Conservation (phyloP, 2,329 filamentous ascomycete genomes). For the Aspergillus hiratsukae region DNA sequence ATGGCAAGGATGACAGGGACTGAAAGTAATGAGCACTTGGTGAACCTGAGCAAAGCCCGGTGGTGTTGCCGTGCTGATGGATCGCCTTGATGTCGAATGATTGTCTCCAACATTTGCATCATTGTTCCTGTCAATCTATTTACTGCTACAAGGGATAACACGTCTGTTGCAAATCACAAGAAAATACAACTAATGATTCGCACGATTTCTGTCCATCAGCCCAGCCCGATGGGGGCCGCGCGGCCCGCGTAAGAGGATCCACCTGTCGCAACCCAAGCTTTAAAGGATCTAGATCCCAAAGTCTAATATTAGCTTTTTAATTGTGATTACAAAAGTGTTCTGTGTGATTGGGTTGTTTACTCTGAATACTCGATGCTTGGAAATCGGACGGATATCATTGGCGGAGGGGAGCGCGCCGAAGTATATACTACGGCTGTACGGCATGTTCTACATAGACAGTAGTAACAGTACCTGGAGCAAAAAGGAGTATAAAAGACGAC, state of each 20-base stretch:
- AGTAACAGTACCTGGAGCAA: not conserved
- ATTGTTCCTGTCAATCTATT: too few species aligned
- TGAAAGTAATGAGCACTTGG: constrained; percentile 2
- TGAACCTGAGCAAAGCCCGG: too few species aligned
- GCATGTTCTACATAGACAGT: not conserved
- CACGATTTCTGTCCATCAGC: too few species aligned
- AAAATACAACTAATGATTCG: too few species aligned
- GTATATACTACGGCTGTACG: not conserved
- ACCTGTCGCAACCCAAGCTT: too few species aligned
- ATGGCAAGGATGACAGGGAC: constrained; percentile 1
- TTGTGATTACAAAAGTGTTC: not conserved
- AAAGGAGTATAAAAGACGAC: not conserved
- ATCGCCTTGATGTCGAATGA: not conserved
- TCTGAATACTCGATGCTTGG: not conserved
- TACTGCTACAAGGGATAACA: too few species aligned
- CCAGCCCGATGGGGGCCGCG: too few species aligned
- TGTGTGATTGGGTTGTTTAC: not conserved
- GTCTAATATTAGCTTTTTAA: not conserved
- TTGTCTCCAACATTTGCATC: too few species aligned
- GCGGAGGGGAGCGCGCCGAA: not conserved
- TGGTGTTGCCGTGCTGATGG: not conserved
- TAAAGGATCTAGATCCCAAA: too few species aligned
- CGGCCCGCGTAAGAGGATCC: too few species aligned
- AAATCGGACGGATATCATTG: not conserved
- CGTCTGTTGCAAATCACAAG: too few species aligned